Evolutionary conservation across 805 yeast genomes (phyloP).

Genomic region (Metschnikowia henanensis): DNA sequence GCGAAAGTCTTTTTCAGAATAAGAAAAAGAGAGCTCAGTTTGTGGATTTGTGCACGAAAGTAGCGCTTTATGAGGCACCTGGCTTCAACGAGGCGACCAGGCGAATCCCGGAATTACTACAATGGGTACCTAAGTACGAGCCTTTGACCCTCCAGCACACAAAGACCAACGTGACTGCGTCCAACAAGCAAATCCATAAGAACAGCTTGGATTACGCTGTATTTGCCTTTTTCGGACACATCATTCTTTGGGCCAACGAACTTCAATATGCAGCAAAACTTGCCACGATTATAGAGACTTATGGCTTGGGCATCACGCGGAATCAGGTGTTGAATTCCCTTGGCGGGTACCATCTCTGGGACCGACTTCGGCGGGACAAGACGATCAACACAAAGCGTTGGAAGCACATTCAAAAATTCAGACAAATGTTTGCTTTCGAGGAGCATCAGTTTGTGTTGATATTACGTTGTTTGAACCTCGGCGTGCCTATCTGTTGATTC

Average conservation of each 20-base stretch:
- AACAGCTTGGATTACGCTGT: constrained; percentile 40
- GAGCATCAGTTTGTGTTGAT: constrained; percentile 41
- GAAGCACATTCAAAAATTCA: constrained; percentile 41
- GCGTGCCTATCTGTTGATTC: constrained; percentile 4
- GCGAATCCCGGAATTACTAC: constrained; percentile 26
- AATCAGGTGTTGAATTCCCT: constrained; percentile 21
- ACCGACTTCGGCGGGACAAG: constrained; percentile 31
- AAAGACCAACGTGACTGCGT: constrained; percentile 33
- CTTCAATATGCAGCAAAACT: constrained; percentile 19
- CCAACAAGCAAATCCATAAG: constrained; percentile 33
- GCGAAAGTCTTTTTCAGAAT: constrained; percentile 26
- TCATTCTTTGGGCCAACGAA: constrained; percentile 37
- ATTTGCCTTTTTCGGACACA: constrained; percentile 38
- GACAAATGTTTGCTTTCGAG: constrained; percentile 36
- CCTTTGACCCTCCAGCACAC: constrained; percentile 35
- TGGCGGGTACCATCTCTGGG: constrained; percentile 44
- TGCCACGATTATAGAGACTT: constrained; percentile 18
- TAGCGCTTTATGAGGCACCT: constrained; percentile 36
- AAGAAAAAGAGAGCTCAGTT: constrained; percentile 23
- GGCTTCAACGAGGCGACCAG: constrained; percentile 32
- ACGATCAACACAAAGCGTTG: constrained; percentile 41
- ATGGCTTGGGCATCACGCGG: constrained; percentile 20
- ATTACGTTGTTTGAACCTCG: constrained; percentile 33
- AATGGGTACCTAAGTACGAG: constrained; percentile 28
- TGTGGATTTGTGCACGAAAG: constrained; percentile 30